These are phyloP conservation scores for Phytophthora cryptogea DNA, from an alignment of 352 stramenopile species.

Conservation along the genomic window DNA sequence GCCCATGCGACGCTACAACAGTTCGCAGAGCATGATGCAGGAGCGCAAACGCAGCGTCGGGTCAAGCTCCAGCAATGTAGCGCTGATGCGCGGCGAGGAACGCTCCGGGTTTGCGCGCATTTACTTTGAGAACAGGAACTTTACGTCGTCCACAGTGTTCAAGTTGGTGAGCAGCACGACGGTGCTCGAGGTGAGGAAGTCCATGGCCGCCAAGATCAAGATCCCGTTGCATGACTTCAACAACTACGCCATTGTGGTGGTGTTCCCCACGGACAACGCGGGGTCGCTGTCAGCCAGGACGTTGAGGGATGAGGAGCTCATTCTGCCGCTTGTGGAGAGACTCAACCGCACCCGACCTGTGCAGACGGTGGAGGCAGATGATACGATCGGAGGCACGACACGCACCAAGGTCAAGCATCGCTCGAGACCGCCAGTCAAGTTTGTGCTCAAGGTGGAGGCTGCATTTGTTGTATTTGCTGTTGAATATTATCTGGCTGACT, in stretches of 20 bases:
- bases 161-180: constrained; percentile 69
- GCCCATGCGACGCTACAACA: constrained; percentile 40
- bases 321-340: constrained; percentile 72
- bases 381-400: constrained; percentile 44
- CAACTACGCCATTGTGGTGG: constrained; percentile 82
- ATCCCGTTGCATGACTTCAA: constrained; percentile 63
- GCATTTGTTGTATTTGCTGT: not conserved
- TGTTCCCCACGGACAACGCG: constrained; percentile 68
- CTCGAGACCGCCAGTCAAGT: constrained; percentile 69
- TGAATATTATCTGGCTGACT: not conserved
- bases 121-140: constrained; percentile 85
- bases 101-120: constrained; percentile 79
- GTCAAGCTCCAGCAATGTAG: constrained; percentile 7
- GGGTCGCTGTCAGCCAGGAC: constrained; percentile 71
- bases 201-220: constrained; percentile 85
- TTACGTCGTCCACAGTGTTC: constrained; percentile 85
- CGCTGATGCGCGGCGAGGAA: constrained; percentile 45
- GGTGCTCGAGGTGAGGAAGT: constrained; percentile 76
- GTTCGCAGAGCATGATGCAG: constrained; percentile 33
- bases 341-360: constrained; percentile 55
- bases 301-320: constrained; percentile 78
- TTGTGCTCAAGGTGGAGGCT: constrained; percentile 74
- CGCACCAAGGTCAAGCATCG: constrained; percentile 67
- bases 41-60: constrained; percentile 33
- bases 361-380: constrained; percentile 47